Evolutionary conservation across 352 stramenopile genomes (phyloP), one percentile per base, ranked within the genome.

Genomic region (Globisporangium spiculum): DNA sequence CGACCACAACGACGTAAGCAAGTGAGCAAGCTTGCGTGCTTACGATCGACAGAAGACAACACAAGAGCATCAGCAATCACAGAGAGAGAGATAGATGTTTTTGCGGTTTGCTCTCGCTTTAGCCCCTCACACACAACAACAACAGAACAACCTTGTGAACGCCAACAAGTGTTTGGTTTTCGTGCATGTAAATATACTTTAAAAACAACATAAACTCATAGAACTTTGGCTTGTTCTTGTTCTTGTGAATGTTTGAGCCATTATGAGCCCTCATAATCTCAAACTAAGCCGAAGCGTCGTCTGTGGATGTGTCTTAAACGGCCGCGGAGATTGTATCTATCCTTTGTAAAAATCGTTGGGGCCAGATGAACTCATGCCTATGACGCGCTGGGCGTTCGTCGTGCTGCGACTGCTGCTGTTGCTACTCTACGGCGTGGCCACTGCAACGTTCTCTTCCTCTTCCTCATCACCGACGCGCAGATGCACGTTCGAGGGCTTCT

Each of bases 401-500:
- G 60, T 8, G 18, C 14, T 48, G 14, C 38, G 12, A 4, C 36
- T 44, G 16, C 7, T 26, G 27, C 54, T 60, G 26, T 7, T 60
- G 26, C 20, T 65, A 18, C 20, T 55, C 26, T 46, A 9, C 1
- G 27, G 3, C 2, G 6, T 16, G 5, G 0, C 10, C 7, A 32
- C 26, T 2, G 18, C 54, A 7, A 2, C 16, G 7, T 7, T 18
- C 6, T 38, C 27, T 12, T 16, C 26, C 2, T 60, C 54, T 5
- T 32, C 27, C 27, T 6, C 27, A 32, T 32, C 27, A 32, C 3
- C 27, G 27, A 32, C 27, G 27, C 54, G 54, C 14, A 60, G 16
- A 32, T 90, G 81, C 55, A 71, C 67, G 0, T 79, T 88, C 20
- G 79, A 88, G 60, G 81, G 81, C 20, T 89, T 76, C 70, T 90